phyloP scores from a whole-genome alignment of 768 basidiomycete species.

The Phlebiopsis gigantea region DNA sequence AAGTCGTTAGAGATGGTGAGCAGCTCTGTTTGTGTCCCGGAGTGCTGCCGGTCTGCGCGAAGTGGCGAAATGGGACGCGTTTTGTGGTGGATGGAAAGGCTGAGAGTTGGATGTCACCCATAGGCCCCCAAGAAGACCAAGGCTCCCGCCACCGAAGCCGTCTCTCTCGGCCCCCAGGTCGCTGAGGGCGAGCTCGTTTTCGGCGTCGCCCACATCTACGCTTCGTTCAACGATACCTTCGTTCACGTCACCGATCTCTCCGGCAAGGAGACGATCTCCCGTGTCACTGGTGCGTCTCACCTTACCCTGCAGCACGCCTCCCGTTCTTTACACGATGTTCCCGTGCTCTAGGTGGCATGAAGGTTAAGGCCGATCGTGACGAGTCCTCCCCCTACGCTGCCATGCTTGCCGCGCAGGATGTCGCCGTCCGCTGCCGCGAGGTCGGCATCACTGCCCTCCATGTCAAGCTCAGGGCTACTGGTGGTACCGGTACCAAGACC shows the following conservation, averaged over 20 bases:
- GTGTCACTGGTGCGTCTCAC: slow-evolving; percentile 77
- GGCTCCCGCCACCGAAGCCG: slow-evolving; percentile 75
- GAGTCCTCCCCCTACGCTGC: slow-evolving; percentile 97
- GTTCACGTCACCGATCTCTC: slow-evolving; percentile 99
- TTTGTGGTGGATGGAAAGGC: slow-evolving; percentile 44
- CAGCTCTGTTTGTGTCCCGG: slow-evolving; percentile 5
- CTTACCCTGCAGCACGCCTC: neutral
- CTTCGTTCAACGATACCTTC: slow-evolving; percentile 99
- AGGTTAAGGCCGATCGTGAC: slow-evolving; percentile 99
- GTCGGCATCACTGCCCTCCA: slow-evolving; percentile 98
- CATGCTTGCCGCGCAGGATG: slow-evolving; percentile 98
- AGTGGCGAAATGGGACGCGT: neutral
- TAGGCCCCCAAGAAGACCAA: slow-evolving; percentile 85
- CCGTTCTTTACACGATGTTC: neutral
- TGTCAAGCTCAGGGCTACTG: slow-evolving; percentile 98
- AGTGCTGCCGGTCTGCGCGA: neutral
- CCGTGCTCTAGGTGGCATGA: slow-evolving; percentile 78
- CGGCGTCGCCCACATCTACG: slow-evolving; percentile 98
- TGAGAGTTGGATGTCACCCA: slow-evolving; percentile 43
- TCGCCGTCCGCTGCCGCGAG: slow-evolving; percentile 93
- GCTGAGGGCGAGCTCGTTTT: slow-evolving; percentile 96
- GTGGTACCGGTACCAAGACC: slow-evolving; percentile 97
- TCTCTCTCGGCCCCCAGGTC: slow-evolving; percentile 92
- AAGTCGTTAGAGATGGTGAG: slow-evolving; percentile 34
- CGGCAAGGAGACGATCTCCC: slow-evolving; percentile 98